phyloP scores from a whole-genome alignment of 805 yeast genomes.

The Starmerella bacillaris region DNA sequence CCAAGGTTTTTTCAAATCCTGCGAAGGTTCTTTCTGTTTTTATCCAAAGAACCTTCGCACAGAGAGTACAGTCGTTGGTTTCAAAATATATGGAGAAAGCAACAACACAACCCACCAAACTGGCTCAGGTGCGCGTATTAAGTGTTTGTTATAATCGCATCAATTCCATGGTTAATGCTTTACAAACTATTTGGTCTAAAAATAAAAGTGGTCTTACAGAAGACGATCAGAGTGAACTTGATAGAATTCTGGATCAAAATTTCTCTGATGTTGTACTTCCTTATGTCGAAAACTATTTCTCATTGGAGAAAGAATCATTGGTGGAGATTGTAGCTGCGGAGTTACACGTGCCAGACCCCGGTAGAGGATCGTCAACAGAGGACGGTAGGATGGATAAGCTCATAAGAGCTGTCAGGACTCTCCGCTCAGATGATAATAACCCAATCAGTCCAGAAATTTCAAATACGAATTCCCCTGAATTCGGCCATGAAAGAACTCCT shows the following conservation, averaged over 20 bases:
- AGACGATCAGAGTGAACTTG: constrained; percentile 28
- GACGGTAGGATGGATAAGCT: constrained; percentile 21
- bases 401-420: constrained; percentile 16
- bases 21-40: constrained; percentile 50
- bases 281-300: constrained; percentile 50
- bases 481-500: not conserved
- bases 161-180: constrained; percentile 41
- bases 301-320: constrained; percentile 31
- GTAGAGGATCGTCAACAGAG: constrained; percentile 10
- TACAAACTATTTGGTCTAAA: constrained; percentile 38
- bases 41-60: constrained; percentile 59
- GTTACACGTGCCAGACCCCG: not conserved
- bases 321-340: constrained; percentile 21
- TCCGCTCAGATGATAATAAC: constrained; percentile 7
- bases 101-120: constrained; percentile 45
- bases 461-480: not conserved
- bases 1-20: constrained; percentile 53
- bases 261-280: constrained; percentile 57
- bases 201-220: constrained; percentile 11
- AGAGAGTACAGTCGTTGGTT: constrained; percentile 32
- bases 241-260: constrained; percentile 44
- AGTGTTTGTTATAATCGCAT: constrained; percentile 46
- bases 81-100: constrained; percentile 46
- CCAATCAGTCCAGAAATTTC: not conserved
- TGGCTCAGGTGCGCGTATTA: constrained; percentile 38